These are phyloP conservation scores for Globomyces pollinis-pini DNA, from an alignment of 192 early-diverging fungal genomes.

Conservation along the genomic window DNA sequence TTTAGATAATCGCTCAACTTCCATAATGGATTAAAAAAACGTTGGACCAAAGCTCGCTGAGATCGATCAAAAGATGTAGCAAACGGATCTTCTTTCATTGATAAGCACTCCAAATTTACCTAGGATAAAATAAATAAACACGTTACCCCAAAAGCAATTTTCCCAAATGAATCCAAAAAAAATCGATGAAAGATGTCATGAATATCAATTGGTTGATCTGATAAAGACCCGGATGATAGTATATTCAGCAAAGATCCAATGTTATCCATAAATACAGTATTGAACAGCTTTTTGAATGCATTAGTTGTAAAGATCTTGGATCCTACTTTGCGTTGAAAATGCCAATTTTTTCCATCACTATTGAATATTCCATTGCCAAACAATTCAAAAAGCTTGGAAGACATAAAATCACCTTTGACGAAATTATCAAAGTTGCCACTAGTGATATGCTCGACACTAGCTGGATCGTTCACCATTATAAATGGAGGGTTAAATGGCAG, in stretches of 20 bases:
- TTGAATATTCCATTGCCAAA: constrained; percentile 60
- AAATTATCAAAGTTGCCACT: constrained; percentile 27
- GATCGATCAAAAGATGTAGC: constrained; percentile 24
- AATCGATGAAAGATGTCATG: constrained; percentile 29
- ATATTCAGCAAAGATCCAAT: neutral
- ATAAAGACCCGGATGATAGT: neutral
- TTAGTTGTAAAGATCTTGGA: constrained; percentile 21
- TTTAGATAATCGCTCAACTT: constrained; percentile 7
- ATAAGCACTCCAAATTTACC: neutral
- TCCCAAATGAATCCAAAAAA: constrained; percentile 27
- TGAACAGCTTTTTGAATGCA: constrained; percentile 5
- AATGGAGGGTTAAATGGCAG: neutral
- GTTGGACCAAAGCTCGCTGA: constrained; percentile 7
- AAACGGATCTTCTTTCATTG: constrained; percentile 10
- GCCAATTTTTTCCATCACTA: constrained; percentile 56
- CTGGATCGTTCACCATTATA: constrained; percentile 20
- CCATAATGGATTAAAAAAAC: constrained; percentile 20
- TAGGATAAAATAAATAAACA: neutral
- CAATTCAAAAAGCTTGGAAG: constrained; percentile 11
- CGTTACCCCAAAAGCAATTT: constrained; percentile 22
- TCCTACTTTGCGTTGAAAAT: constrained; percentile 43
- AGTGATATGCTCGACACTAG: constrained; percentile 26
- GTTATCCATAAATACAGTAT: neutral
- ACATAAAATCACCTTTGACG: constrained; percentile 10
- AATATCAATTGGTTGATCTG: constrained; percentile 19